Base-by-base conservation (phyloP, 148 eudicot species). In the Rhododendron griersonianum region DNA sequence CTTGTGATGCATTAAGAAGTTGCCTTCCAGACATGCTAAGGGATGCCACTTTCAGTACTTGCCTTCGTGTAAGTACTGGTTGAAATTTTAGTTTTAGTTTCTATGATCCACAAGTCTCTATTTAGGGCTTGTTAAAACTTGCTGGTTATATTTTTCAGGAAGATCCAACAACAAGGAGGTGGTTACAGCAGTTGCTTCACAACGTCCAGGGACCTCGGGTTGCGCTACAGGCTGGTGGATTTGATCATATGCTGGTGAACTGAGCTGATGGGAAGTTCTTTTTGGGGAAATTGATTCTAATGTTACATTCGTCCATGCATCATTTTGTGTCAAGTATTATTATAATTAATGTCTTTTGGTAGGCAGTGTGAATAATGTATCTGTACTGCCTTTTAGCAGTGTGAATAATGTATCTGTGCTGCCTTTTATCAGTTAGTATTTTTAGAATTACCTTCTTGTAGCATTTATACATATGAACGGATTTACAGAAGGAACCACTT, bases 1-100 rank as follows among this genome's bases (percentile, higher is more conserved):
- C 99, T 55, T 95, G 99, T 87, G 95, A 95, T 90, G 99, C 99
- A 33, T 88, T 96, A 82, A 90, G 95, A 85, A 93, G 94, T 84
- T 93, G 95, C 86, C 94, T 96, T 80, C 99, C 99, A 37, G 96
- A 92, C 47, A 91, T 94, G 92, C 93, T 96, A 78, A 87, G 93
- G 75, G 97, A 96, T 89, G 90, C 94, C 75, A 95, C 98, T 44
- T 95, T 96, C 87, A 91, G 87, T 76, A 82, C 89, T 85, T 93
- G 93, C 90, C 96, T 96, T 83, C 96, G 92, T 81, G 98, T 95
- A 90, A 91, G 96, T 92, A 83, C 78, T 55, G 1, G 11, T 67
- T 84, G 15, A 77, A 51, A 73, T 45, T 55, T 77, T 33, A 13
- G 23, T 59, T 13, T 63, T 14, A 11, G 39, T 15, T 57, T 80